These are phyloP conservation scores for Beta vulgaris DNA, from an alignment of 148 eudicot genomes.

Conservation along the genomic window DNA sequence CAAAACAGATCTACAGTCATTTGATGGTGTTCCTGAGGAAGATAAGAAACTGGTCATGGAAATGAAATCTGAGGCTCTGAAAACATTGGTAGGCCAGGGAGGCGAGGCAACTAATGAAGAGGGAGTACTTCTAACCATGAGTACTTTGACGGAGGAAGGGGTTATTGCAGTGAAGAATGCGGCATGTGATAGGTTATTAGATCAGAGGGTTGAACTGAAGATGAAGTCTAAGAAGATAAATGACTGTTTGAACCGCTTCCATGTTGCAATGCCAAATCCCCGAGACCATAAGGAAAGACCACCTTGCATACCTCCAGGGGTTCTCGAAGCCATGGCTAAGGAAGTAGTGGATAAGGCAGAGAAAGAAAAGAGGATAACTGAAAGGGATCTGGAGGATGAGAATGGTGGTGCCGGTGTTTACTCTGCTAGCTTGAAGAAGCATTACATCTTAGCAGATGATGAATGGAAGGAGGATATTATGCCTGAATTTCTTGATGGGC, in stretches of 20 bases:
- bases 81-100: constrained; percentile 75
- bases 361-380: constrained; percentile 59
- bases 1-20: constrained; percentile 82
- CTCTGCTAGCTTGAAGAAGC: constrained; percentile 82
- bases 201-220: constrained; percentile 90
- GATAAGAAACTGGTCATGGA: constrained; percentile 79
- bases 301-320: constrained; percentile 72
- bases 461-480: constrained; percentile 91
- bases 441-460: constrained; percentile 68
- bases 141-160: constrained; percentile 86
- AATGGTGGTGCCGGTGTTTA: constrained; percentile 98
- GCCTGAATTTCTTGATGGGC: constrained; percentile 90
- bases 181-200: constrained; percentile 82
- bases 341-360: constrained; percentile 41
- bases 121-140: constrained; percentile 75
- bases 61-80: constrained; percentile 81
- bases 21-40: constrained; percentile 67
- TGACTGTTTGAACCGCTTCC: constrained; percentile 88
- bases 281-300: constrained; percentile 82
- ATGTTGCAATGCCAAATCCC: constrained; percentile 83
- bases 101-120: constrained; percentile 67
- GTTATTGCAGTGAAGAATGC: constrained; percentile 81
- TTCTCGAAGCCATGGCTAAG: constrained; percentile 71
- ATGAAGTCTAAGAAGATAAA: constrained; percentile 92
- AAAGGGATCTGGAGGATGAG: constrained; percentile 77